phyloP scores from a whole-genome alignment of 2,329 filamentous ascomycete genomes.

The Coniella lustricola region DNA sequence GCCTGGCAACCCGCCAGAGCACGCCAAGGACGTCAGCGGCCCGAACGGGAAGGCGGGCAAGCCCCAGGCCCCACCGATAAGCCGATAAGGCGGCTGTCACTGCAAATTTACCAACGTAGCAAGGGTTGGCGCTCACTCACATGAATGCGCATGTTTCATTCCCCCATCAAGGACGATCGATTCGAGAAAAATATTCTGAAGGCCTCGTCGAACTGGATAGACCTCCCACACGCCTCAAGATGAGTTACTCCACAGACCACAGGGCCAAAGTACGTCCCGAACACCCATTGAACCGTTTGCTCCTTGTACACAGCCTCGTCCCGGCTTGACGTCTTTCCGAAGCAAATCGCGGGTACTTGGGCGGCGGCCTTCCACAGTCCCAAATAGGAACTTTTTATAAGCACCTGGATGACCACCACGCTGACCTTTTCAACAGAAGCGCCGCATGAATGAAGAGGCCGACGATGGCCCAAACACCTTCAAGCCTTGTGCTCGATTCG shows the following conservation, averaged over 20 bases:
- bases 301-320: neutral
- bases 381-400: neutral
- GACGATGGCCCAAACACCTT: slow-evolving; percentile 43
- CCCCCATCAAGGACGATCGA: neutral
- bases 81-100: neutral
- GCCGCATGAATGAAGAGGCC: slow-evolving; percentile 35
- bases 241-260: slow-evolving; percentile 6
- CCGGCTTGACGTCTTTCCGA: neutral
- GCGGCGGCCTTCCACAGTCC: neutral
- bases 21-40: neutral
- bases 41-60: neutral
- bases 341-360: too few relatives aligned
- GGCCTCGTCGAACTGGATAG: neutral
- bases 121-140: neutral
- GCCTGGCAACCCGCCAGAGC: neutral
- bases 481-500: slow-evolving; percentile 64
- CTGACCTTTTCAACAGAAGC: slow-evolving; percentile 36
- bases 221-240: neutral
- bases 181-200: neutral
- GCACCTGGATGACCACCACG: neutral
- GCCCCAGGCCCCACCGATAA: neutral
- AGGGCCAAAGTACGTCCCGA: slow-evolving; percentile 15
- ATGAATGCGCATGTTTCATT: neutral
- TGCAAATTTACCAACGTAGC: neutral
- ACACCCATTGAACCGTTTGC: neutral